Percentiles rank a stretch among this genome's conserved stretches.
phyloP scores from a whole-genome alignment of 78 protist species.

The Dictyostelium purpureum region DNA sequence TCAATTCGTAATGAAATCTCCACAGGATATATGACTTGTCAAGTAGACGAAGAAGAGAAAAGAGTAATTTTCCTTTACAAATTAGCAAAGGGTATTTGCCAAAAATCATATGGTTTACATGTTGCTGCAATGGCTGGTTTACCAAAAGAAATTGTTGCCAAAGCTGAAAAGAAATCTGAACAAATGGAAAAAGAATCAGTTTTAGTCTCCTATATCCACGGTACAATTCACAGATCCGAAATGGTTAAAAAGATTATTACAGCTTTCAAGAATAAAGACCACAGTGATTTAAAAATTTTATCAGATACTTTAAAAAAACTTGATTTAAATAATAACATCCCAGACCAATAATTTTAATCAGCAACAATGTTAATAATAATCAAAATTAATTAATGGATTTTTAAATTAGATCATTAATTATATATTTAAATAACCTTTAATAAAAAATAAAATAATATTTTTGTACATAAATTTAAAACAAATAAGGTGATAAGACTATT shows the following conservation, averaged over 20 bases:
- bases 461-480: no score
- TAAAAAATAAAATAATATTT: no score
- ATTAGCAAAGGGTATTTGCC: conserved; percentile 87
- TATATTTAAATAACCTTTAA: no score
- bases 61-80: conserved; percentile 94
- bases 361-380: no score
- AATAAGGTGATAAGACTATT: no score
- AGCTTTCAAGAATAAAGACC: background rate
- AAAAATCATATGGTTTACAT: conserved; percentile 92
- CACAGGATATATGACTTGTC: conserved; percentile 87
- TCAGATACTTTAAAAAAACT: background rate
- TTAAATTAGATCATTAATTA: no score
- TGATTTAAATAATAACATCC: no score
- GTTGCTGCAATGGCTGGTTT: conserved; percentile 97
- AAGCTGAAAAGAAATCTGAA: conserved; percentile 77
- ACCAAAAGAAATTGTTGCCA: conserved; percentile 38
- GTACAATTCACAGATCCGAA: conserved; percentile 14
- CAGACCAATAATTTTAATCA: no score
- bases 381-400: no score
- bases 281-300: background rate
- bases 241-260: background rate
- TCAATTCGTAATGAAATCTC: conserved; percentile 5
- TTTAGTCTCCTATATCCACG: conserved; percentile 46
- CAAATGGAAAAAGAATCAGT: conserved; percentile 78
- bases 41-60: conserved; percentile 77